These are phyloP conservation scores for Phytophthora chlamydospora DNA, from an alignment of 352 stramenopile genomes.

Conservation along the genomic window DNA sequence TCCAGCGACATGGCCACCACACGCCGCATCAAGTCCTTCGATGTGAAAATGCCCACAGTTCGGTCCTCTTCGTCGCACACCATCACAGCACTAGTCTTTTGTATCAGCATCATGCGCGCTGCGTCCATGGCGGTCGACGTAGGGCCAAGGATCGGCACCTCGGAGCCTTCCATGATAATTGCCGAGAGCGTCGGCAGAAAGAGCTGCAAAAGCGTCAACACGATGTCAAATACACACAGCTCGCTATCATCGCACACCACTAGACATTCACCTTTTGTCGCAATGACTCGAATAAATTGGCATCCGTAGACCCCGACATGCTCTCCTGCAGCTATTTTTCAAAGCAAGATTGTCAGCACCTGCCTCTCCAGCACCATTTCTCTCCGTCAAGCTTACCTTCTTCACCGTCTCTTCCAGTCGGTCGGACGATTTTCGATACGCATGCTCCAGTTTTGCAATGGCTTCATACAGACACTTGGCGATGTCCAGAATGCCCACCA, in stretches of 20 bases:
- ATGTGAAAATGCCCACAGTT: slow-evolving; percentile 97
- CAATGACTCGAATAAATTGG: slow-evolving; percentile 85
- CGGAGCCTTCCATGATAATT: slow-evolving; percentile 67
- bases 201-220: slow-evolving; percentile 45
- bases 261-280: slow-evolving; percentile 64
- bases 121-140: slow-evolving; percentile 68
- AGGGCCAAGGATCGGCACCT: slow-evolving; percentile 62
- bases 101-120: slow-evolving; percentile 80
- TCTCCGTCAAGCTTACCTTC: slow-evolving; percentile 50
- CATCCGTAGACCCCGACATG: slow-evolving; percentile 50
- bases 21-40: slow-evolving; percentile 97
- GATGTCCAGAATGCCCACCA: slow-evolving; percentile 98
- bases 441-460: slow-evolving; percentile 95
- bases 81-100: slow-evolving; percentile 80
- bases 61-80: slow-evolving; percentile 88
- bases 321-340: slow-evolving; percentile 56
- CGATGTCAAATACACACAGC: not conserved
- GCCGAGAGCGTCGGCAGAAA: slow-evolving; percentile 86
- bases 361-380: not conserved
- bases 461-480: slow-evolving; percentile 98
- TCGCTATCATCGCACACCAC: not conserved
- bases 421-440: slow-evolving; percentile 77
- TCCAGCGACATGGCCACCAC: slow-evolving; percentile 92
- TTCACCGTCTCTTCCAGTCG: slow-evolving; percentile 76
- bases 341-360: slow-evolving; percentile 15